These are phyloP conservation scores for Apiospora sp. DNA, from an alignment of 2,329 filamentous ascomycete genomes.

Conservation along the genomic window DNA sequence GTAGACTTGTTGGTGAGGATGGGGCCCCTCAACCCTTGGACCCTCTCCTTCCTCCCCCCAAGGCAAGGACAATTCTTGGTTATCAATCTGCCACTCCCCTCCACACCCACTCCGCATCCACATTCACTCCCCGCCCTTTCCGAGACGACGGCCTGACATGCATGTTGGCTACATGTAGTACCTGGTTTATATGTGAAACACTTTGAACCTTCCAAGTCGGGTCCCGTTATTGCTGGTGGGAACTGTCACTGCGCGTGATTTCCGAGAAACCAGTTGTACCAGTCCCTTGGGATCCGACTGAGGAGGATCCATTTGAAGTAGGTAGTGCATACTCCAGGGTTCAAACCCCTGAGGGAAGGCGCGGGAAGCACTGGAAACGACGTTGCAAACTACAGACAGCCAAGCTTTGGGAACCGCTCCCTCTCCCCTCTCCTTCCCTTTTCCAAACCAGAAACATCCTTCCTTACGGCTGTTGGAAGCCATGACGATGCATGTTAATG, in stretches of 20 bases:
- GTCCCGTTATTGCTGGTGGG: not conserved
- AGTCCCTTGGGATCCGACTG: not conserved
- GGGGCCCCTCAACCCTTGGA: not conserved
- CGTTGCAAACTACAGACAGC: too few relatives aligned
- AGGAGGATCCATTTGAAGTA: too few relatives aligned
- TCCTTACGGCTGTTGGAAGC: too few relatives aligned
- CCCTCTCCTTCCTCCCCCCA: too few relatives aligned
- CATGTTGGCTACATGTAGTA: not conserved
- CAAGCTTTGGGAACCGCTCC: too few relatives aligned
- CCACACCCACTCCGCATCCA: not conserved
- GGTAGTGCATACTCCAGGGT: too few relatives aligned
- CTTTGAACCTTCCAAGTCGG: too few relatives aligned
- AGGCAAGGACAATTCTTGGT: not conserved
- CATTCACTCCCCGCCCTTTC: not conserved
- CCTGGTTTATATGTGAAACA: not conserved
- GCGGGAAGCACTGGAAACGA: too few relatives aligned
- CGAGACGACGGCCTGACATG: not conserved
- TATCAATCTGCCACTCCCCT: not conserved
- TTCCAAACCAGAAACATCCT: too few relatives aligned
- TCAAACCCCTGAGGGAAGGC: too few relatives aligned
- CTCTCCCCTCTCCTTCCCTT: too few relatives aligned
- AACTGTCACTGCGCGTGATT: not conserved
- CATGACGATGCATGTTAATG: too few relatives aligned
- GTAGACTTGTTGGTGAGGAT: not conserved
- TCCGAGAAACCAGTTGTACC: not conserved